Evolutionary conservation across 1,284 basidiomycete species (phyloP).

Genomic region (Thecaphora frezii): DNA sequence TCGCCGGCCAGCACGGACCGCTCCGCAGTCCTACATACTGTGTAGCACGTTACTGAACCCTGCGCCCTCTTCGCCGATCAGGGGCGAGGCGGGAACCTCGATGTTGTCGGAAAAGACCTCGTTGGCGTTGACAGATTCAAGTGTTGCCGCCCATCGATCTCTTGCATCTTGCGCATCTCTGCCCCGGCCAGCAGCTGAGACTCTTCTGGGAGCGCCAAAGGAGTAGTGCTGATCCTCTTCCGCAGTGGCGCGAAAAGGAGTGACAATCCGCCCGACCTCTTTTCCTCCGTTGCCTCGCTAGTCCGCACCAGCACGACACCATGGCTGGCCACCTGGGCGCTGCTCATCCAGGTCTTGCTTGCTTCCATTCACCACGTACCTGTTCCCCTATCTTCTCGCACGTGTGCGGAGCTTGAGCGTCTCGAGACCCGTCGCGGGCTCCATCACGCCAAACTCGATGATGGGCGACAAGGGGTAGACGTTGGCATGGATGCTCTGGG

Average conservation of each 20-base stretch:
- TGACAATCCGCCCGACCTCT: conserved; percentile 45
- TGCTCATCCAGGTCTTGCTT: conserved; percentile 55
- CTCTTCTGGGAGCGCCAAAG: conserved; percentile 9
- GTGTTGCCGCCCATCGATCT: conserved; percentile 61
- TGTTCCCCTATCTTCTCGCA: conserved; percentile 35
- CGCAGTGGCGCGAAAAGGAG: conserved; percentile 42
- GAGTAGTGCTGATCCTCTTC: conserved; percentile 17
- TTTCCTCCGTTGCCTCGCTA: conserved; percentile 32
- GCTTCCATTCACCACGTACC: conserved; percentile 52
- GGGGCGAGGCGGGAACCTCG: conserved; percentile 45
- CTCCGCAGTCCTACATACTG: conserved; percentile 60
- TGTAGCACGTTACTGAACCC: conserved; percentile 58
- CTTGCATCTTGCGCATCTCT: conserved; percentile 54
- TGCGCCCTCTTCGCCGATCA: conserved; percentile 59
- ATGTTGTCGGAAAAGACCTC: conserved; percentile 59
- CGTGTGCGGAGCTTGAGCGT: conserved; percentile 56
- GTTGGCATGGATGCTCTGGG: conserved; percentile 45
- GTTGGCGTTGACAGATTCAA: conserved; percentile 60
- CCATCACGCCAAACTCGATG: conserved; percentile 59
- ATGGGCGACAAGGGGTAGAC: conserved; percentile 45
- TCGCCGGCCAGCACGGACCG: conserved; percentile 61
- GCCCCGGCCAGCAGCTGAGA: conserved; percentile 31
- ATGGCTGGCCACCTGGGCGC: conserved; percentile 55
- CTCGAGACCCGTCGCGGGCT: conserved; percentile 57
- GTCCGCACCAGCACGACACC: conserved; percentile 59